These are phyloP conservation scores for Fusarium cyanostomum DNA, from an alignment of 2,329 filamentous ascomycete species.

Conservation along the genomic window DNA sequence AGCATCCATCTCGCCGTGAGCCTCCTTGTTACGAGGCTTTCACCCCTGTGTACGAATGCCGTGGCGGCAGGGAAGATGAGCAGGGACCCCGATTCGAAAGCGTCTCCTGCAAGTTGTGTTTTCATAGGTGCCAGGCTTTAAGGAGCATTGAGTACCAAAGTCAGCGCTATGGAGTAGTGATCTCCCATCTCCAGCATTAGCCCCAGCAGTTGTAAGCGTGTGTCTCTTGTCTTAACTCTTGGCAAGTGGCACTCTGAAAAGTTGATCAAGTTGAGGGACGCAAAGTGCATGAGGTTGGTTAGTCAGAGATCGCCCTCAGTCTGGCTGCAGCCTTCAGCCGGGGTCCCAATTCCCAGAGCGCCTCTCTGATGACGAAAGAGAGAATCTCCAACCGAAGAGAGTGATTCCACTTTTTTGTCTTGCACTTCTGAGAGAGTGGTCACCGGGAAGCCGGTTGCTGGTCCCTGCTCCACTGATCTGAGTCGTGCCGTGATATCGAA, in stretches of 20 bases:
- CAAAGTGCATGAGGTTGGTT: neutral
- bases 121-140: slow-evolving; percentile 5
- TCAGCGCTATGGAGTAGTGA: slow-evolving; percentile 15
- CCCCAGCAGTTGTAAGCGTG: slow-evolving; percentile 16
- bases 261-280: slow-evolving; percentile 9
- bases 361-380: slow-evolving; percentile 19
- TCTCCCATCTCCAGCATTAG: slow-evolving; percentile 17
- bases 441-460: slow-evolving; percentile 6
- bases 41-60: slow-evolving; percentile 33
- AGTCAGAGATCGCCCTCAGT: neutral
- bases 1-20: slow-evolving; percentile 17
- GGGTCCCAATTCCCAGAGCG: slow-evolving; percentile 11
- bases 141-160: slow-evolving; percentile 16
- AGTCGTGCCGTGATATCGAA: slow-evolving; percentile 19
- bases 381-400: slow-evolving; percentile 8
- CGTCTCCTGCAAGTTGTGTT: slow-evolving; percentile 6
- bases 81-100: slow-evolving; percentile 27
- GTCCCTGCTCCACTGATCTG: slow-evolving; percentile 11
- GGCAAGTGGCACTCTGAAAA: slow-evolving; percentile 20
- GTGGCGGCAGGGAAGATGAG: slow-evolving; percentile 30
- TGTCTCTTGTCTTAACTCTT: slow-evolving; percentile 20
- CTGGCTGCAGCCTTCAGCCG: slow-evolving; percentile 14
- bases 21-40: slow-evolving; percentile 32
- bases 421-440: slow-evolving; percentile 3
- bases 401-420: slow-evolving; percentile 10